Evolutionary conservation across 73 alveolate species (phyloP).

Genomic region (Strombidium stylifer): DNA sequence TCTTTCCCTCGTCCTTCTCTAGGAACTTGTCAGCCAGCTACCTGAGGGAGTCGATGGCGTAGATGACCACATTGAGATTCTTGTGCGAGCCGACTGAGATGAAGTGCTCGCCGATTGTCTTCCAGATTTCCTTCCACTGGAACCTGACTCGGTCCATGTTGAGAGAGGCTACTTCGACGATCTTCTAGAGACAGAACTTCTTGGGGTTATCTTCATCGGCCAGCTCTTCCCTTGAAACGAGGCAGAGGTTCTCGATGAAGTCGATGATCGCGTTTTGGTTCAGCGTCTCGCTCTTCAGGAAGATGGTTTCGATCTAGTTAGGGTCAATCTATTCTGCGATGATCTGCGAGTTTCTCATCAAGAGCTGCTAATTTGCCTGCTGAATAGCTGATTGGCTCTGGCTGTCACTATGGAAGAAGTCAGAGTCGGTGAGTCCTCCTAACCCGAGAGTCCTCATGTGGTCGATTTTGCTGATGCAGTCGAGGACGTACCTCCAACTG

Average conservation of each 20-base stretch:
- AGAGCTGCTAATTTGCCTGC: constrained; percentile 16
- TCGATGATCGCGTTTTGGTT: constrained; percentile 73
- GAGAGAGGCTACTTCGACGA: constrained; percentile 81
- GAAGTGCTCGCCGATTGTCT: constrained; percentile 66
- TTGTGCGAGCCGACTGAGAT: constrained; percentile 69
- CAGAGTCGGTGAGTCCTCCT: constrained; percentile 63
- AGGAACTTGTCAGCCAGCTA: constrained; percentile 76
- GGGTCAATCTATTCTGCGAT: constrained; percentile 45
- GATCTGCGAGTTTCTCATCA: constrained; percentile 40
- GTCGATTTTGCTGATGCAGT: constrained; percentile 69
- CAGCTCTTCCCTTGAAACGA: constrained; percentile 71
- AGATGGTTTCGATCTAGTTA: constrained; percentile 61
- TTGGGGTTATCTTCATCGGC: constrained; percentile 59
- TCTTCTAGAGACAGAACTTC: constrained; percentile 62
- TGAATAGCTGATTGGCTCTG: neutral
- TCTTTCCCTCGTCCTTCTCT: constrained; percentile 69
- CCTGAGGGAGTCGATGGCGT: constrained; percentile 80
- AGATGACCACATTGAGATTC: constrained; percentile 58
- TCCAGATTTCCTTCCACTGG: constrained; percentile 80
- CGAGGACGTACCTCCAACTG: constrained; percentile 68
- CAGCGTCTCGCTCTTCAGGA: constrained; percentile 40
- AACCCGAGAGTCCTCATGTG: constrained; percentile 56
- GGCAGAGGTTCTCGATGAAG: constrained; percentile 54
- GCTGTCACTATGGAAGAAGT: constrained; percentile 17
- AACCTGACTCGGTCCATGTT: constrained; percentile 79